A percentile compares a stretch with the other conserved stretches of the same genome.
Evolutionary conservation across 345 rosid genomes (phyloP).

Genomic region (Ricinus communis): DNA sequence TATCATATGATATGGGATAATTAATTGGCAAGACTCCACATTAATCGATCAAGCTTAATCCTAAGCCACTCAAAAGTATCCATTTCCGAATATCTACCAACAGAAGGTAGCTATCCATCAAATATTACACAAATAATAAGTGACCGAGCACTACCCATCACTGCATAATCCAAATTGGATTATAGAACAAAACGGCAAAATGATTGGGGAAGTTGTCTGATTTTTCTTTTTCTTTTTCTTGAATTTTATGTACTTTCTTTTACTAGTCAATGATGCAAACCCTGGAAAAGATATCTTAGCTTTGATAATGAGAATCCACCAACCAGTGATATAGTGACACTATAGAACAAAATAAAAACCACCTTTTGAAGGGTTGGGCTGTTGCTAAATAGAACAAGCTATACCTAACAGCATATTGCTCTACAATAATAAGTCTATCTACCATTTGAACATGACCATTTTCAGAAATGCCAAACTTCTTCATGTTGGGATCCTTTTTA

Average conservation of each 20-base stretch:
- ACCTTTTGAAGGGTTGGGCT: not conserved
- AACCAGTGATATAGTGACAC: slow-evolving; percentile 16
- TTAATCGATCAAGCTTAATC: no score
- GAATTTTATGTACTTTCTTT: not conserved
- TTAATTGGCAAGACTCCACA: no score
- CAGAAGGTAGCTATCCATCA: slow-evolving; percentile 8
- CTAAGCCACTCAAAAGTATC: no score
- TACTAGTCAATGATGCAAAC: not conserved
- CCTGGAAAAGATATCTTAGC: not conserved
- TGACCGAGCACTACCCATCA: slow-evolving; percentile 21
- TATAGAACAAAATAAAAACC: not conserved
- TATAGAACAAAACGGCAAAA: slow-evolving; percentile 37
- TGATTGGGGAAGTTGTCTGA: slow-evolving; percentile 22
- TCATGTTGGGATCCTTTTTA: not conserved
- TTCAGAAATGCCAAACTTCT: not conserved
- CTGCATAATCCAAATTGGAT: slow-evolving; percentile 25
- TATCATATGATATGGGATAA: not conserved
- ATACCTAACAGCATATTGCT: not conserved
- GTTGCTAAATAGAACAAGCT: not conserved
- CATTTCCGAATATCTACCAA: slow-evolving; percentile 3
- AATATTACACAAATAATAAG: not conserved
- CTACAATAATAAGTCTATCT: no score
- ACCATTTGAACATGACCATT: not conserved
- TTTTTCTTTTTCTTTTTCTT: not conserved
- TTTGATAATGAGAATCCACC: slow-evolving; percentile 25